These are phyloP conservation scores for Hortaea werneckii DNA, from an alignment of 2,329 filamentous ascomycete species.

Conservation along the genomic window DNA sequence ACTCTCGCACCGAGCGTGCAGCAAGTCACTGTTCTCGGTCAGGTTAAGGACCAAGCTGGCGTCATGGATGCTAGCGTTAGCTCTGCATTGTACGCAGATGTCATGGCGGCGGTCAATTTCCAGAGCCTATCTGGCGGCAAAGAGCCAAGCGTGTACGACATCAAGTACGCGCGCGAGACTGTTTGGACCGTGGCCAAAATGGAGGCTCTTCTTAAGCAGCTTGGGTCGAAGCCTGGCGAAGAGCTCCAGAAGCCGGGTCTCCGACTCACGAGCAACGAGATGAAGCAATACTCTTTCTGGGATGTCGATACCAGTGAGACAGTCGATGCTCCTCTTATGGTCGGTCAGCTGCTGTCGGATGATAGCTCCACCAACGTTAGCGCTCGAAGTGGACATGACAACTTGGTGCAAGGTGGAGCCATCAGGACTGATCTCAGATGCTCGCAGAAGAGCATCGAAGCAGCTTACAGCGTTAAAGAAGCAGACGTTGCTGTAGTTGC, in stretches of 20 bases:
- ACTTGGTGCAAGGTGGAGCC: slow-evolving; percentile 61
- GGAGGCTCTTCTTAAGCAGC: slow-evolving; percentile 38
- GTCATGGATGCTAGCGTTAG: slow-evolving; percentile 66
- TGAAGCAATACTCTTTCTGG: slow-evolving; percentile 91
- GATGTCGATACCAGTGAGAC: slow-evolving; percentile 67
- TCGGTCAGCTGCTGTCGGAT: slow-evolving; percentile 50
- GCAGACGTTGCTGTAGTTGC: slow-evolving; percentile 74
- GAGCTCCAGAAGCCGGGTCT: slow-evolving; percentile 24
- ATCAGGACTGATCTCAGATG: slow-evolving; percentile 77
- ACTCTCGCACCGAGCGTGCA: slow-evolving; percentile 65
- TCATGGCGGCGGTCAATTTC: slow-evolving; percentile 76
- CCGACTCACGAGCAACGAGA: slow-evolving; percentile 38
- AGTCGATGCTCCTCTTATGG: slow-evolving; percentile 51
- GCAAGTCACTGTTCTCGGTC: slow-evolving; percentile 76
- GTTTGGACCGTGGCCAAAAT: slow-evolving; percentile 51
- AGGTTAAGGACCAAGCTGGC: slow-evolving; percentile 64
- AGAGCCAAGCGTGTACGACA: slow-evolving; percentile 59
- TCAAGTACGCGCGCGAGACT: slow-evolving; percentile 77
- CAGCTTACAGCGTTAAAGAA: slow-evolving; percentile 67
- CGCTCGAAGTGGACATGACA: slow-evolving; percentile 50
- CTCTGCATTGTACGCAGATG: slow-evolving; percentile 86
- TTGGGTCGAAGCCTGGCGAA: slow-evolving; percentile 31
- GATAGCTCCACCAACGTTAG: slow-evolving; percentile 53
- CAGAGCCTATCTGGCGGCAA: slow-evolving; percentile 52
- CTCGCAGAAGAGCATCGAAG: slow-evolving; percentile 72